These are phyloP conservation scores for Curvularia spicifera DNA, from an alignment of 2,329 filamentous ascomycete genomes.

Conservation along the genomic window DNA sequence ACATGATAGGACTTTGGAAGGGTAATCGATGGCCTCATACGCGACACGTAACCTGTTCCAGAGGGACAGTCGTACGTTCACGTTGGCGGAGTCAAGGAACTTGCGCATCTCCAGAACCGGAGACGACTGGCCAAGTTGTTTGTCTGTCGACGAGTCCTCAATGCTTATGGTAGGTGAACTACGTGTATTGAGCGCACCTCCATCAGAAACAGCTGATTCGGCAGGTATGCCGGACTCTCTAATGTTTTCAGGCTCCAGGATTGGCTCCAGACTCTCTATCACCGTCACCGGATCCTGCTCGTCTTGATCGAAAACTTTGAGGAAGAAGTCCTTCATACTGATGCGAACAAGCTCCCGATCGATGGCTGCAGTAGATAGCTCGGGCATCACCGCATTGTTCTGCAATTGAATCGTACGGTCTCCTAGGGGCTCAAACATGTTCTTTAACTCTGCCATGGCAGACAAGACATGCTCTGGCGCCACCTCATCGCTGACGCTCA, in stretches of 20 bases:
- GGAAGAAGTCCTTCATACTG: conserved; percentile 96
- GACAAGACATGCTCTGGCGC: conserved; percentile 65
- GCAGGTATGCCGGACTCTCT: background rate
- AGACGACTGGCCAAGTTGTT: conserved; percentile 25
- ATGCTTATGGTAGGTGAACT: conserved; percentile 23
- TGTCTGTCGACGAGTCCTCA: conserved; percentile 11
- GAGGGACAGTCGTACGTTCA: conserved; percentile 81
- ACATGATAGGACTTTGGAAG: conserved; percentile 88
- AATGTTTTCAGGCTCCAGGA: conserved; percentile 69
- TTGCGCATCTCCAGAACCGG: conserved; percentile 77
- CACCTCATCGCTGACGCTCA: conserved; percentile 63
- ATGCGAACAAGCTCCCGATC: conserved; percentile 91
- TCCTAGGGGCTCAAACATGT: conserved; percentile 57
- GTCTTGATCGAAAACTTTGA: conserved; percentile 84
- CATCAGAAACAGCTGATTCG: conserved; percentile 17
- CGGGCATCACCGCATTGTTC: conserved; percentile 89
- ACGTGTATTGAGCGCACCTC: conserved; percentile 14
- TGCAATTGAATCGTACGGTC: conserved; percentile 66
- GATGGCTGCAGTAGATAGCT: conserved; percentile 80
- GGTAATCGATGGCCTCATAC: conserved; percentile 82
- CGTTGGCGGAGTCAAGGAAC: conserved; percentile 81
- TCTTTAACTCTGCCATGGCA: conserved; percentile 68
- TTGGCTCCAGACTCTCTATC: conserved; percentile 90
- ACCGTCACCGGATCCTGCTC: conserved; percentile 79
- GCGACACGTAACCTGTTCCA: conserved; percentile 92